These are phyloP conservation scores for Forsythia viridissima DNA, from an alignment of 257 asterid species.

Conservation along the genomic window DNA sequence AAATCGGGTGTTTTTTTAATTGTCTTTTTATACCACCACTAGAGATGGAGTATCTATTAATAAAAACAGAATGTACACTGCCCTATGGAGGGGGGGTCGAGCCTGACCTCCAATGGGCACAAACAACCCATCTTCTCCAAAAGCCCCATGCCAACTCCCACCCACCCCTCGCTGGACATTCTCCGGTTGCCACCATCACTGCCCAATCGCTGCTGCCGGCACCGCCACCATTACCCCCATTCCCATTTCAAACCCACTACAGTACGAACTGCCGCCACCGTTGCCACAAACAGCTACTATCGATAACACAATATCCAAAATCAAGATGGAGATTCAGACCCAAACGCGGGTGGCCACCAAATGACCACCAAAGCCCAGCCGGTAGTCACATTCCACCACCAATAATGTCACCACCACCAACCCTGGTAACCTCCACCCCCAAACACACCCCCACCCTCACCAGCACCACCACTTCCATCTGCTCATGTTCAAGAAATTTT, in stretches of 20 bases:
- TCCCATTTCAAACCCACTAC: too few species aligned
- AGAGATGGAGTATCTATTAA: neutral
- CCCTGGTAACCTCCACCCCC: neutral
- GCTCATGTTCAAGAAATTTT: neutral
- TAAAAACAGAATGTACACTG: neutral
- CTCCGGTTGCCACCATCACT: neutral
- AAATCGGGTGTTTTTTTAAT: neutral
- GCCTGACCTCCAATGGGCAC: neutral
- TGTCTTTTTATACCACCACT: neutral
- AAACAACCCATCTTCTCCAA: neutral
- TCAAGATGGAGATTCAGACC: neutral
- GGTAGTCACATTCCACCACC: neutral
- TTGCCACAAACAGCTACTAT: too few species aligned
- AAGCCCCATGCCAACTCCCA: neutral
- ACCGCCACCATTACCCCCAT: too few species aligned
- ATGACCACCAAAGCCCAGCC: neutral
- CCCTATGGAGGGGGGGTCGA: neutral
- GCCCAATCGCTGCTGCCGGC: neutral
- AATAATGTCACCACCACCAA: neutral
- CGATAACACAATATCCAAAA: too few species aligned
- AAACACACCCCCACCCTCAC: neutral
- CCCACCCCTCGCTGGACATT: neutral
- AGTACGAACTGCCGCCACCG: too few species aligned
- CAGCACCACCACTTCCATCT: neutral
- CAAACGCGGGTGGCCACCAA: too few species aligned